These are phyloP conservation scores for Coffea canephora DNA, from an alignment of 257 asterid genomes.

Conservation along the genomic window DNA sequence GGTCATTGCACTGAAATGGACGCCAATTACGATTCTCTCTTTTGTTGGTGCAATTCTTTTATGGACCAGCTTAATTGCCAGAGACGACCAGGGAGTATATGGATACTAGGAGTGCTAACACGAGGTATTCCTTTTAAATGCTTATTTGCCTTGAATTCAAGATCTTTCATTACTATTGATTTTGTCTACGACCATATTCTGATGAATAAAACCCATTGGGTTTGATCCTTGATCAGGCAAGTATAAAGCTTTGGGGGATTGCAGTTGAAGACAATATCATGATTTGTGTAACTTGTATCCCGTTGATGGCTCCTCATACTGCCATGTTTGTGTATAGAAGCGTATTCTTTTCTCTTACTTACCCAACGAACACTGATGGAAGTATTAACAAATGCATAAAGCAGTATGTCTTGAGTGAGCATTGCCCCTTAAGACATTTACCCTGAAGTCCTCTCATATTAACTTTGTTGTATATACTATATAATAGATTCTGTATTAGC, in stretches of 20 bases:
- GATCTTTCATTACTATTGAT: not conserved
- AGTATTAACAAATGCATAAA: not conserved
- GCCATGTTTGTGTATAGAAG: not conserved
- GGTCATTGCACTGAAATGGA: constrained; percentile 62
- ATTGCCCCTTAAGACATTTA: not conserved
- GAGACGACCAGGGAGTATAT: constrained; percentile 19
- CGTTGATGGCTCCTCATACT: not conserved
- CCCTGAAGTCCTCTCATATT: not conserved
- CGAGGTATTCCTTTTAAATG: not conserved
- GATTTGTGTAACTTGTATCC: too few relatives aligned
- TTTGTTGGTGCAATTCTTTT: constrained; percentile 40
- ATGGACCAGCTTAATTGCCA: constrained; percentile 32
- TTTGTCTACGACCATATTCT: not conserved
- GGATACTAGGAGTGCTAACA: not conserved
- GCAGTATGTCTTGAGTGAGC: not conserved
- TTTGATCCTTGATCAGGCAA: not conserved
- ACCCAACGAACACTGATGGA: not conserved
- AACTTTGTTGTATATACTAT: not conserved
- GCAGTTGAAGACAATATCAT: not conserved
- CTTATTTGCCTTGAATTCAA: constrained; percentile 1
- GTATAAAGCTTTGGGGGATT: not conserved
- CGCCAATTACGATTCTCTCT: constrained; percentile 40
- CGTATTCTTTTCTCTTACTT: not conserved
- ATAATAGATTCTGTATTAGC: too few relatives aligned
- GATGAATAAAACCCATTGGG: not conserved